Base-by-base conservation (phyloP, 306 rosid species). In the Macrotyloma uniflorum region DNA sequence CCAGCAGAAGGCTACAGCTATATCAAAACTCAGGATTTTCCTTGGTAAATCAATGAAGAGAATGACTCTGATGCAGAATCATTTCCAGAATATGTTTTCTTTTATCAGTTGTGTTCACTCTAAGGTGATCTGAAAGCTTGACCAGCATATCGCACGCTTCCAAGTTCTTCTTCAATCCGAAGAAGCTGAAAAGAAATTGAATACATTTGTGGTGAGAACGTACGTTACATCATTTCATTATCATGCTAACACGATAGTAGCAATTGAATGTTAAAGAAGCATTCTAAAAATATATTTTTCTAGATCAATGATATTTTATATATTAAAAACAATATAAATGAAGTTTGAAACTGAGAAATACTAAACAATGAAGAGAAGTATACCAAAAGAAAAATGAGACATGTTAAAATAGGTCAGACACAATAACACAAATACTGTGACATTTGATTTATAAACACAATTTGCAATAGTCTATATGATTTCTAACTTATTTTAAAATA, bases 161-260 rank as follows among this genome's bases (percentile, higher is more conserved):
- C 96, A 18, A 93, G 91, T 75, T 96, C 99, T 88, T 95, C 98
- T 83, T 96, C 99, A 72, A 96, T 93, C 65, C 98, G 98, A 84
- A 96, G 91, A 78, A 93, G 99, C 98, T 96, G 96, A 77, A 86
- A 88, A 12, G 71, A 77, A 72, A 73, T 57, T 68, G 18, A 74
- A 81, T 16, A 24, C 67, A 53, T 77, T 58, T 28, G 35, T 16
- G 32, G 58, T 54, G 10, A 49, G 32, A 87, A 22, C 5, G 32
- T 8, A 38, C 8, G 38, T 63, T 73, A 74, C 69, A 46, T 30
- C 78, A 72, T 15, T 50, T 9, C 57, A 77, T 58, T 8, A 66
- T 13, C 36, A 54, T 54, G 67, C 53, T 15, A 49, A 49, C 43
- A 62, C 1, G 26, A 58, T 65, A 66, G 19, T 49, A 76, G 40